Conservation (phyloP, 2,329 filamentous ascomycete genomes). For the Nannizziopsis barbatae region DNA sequence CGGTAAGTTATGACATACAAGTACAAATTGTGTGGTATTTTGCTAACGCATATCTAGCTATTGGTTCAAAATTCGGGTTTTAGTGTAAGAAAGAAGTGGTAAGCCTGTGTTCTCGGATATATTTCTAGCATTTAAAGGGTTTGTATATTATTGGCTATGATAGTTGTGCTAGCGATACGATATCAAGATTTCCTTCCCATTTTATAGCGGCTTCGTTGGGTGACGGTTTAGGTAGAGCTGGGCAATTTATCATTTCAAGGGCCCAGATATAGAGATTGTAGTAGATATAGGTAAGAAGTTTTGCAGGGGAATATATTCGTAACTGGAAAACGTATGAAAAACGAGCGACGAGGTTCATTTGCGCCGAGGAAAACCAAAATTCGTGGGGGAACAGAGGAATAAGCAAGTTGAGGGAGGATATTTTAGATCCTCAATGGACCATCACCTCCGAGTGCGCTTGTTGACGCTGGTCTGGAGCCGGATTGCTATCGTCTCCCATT, state of each 20-base stretch:
- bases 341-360: not conserved
- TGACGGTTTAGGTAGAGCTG: not conserved
- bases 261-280: not conserved
- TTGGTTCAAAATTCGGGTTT: constrained; percentile 36
- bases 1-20: constrained; percentile 26
- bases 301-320: not conserved
- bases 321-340: constrained; percentile 5
- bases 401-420: not conserved
- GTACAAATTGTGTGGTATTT: not conserved
- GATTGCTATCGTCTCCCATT: constrained; percentile 45
- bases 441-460: constrained; percentile 34
- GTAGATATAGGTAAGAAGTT: not conserved
- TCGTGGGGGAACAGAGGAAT: not conserved
- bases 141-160: too few species aligned
- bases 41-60: constrained; percentile 18
- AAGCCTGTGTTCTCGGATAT: too few species aligned
- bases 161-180: too few species aligned
- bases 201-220: not conserved
- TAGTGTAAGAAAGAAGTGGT: constrained; percentile 15
- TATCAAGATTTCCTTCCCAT: too few species aligned
- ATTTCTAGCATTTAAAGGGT: too few species aligned
- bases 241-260: too few species aligned
- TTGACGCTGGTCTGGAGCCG: constrained; percentile 26
- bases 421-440: constrained; percentile 32
- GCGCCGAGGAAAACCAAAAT: constrained; percentile 6